phyloP scores from a whole-genome alignment of 2,329 filamentous ascomycete genomes.

The Pestalotiopsis sp. region DNA sequence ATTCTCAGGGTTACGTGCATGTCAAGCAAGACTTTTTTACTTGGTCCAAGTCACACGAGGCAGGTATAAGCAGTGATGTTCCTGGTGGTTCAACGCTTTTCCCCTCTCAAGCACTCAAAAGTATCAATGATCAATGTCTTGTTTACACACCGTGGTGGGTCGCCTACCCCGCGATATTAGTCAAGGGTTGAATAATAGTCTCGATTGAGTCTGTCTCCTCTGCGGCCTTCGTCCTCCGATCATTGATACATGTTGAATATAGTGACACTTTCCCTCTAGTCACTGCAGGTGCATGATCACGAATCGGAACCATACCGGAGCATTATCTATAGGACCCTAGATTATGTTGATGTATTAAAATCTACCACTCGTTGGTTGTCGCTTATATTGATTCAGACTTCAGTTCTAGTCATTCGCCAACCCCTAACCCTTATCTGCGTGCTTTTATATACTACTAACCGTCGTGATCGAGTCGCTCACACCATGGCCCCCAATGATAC shows the following conservation, averaged over 20 bases:
- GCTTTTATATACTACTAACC: background rate
- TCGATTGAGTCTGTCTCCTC: too few relatives aligned
- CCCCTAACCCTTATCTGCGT: background rate
- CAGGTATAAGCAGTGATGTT: too few relatives aligned
- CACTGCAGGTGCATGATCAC: background rate
- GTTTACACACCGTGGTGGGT: background rate
- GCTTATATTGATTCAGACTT: background rate
- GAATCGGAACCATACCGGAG: background rate
- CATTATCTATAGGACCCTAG: background rate
- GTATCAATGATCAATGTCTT: background rate
- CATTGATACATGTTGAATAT: background rate
- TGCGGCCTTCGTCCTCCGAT: slow-evolving; percentile 2
- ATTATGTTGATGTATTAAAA: background rate
- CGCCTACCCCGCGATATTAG: slow-evolving; percentile 2
- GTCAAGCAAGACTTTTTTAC: too few relatives aligned
- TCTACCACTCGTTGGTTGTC: background rate
- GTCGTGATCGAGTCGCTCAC: background rate
- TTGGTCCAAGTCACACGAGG: too few relatives aligned
- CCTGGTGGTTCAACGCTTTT: too few relatives aligned
- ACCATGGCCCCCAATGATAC: background rate
- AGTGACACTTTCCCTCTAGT: background rate
- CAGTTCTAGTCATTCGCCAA: background rate
- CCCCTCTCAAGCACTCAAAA: background rate
- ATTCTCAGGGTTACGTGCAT: too few relatives aligned
- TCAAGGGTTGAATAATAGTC: slow-evolving; percentile 9